A percentile compares a stretch with the other conserved stretches of the same genome.
Conservation (phyloP, 192 early-diverging fungal species). For the Coemansia sp. region DNA sequence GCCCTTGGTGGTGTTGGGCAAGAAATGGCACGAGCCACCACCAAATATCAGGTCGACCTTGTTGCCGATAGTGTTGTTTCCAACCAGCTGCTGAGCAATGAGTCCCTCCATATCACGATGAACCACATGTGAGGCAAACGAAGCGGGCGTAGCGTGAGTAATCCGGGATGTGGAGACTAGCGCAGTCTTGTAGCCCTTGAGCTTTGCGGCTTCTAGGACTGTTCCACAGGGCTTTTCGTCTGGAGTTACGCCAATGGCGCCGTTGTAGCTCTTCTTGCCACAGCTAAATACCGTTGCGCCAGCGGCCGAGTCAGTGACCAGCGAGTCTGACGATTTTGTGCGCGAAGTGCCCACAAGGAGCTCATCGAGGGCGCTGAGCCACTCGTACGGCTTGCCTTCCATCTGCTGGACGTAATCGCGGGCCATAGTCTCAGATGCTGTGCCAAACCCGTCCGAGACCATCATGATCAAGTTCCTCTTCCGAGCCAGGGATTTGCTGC, state of each 20-base stretch:
- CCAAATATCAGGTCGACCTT: slow-evolving; percentile 60
- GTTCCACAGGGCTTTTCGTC: slow-evolving; percentile 58
- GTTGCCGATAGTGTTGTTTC: slow-evolving; percentile 32
- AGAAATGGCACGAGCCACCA: slow-evolving; percentile 57
- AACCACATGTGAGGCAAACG: slow-evolving; percentile 59
- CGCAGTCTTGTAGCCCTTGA: slow-evolving; percentile 51
- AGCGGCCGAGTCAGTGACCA: slow-evolving; percentile 64
- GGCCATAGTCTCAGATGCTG: slow-evolving; percentile 61
- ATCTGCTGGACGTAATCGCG: slow-evolving; percentile 44
- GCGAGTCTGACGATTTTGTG: slow-evolving; percentile 54
- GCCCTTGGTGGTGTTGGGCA: slow-evolving; percentile 22
- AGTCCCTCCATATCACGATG: slow-evolving; percentile 59
- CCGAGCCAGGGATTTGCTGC: background rate
- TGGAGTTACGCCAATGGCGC: slow-evolving; percentile 55
- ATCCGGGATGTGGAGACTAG: slow-evolving; percentile 64
- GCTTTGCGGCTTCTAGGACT: slow-evolving; percentile 63
- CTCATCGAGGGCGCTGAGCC: slow-evolving; percentile 52
- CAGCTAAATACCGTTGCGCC: slow-evolving; percentile 64
- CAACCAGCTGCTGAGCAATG: slow-evolving; percentile 59
- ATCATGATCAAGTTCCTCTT: slow-evolving; percentile 61
- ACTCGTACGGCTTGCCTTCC: slow-evolving; percentile 4
- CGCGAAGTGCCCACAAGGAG: slow-evolving; percentile 57
- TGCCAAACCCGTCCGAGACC: slow-evolving; percentile 66
- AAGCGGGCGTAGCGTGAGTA: slow-evolving; percentile 65
- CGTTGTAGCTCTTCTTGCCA: slow-evolving; percentile 60